Conservation (phyloP, 306 rosid genomes). For the Vigna mungo region DNA sequence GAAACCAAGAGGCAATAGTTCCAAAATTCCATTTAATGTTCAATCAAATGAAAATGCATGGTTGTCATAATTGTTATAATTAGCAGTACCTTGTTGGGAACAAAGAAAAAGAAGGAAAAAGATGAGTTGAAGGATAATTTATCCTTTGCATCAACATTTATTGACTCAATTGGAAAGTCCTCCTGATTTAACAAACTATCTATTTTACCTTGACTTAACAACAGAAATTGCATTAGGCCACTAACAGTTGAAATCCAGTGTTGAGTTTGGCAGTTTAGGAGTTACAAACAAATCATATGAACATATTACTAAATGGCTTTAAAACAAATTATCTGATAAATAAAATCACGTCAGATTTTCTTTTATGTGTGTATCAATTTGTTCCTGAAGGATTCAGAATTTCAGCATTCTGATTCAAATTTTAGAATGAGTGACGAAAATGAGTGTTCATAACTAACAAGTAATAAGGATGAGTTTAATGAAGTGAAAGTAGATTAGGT, state of each 20-base stretch:
- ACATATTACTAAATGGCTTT: not conserved
- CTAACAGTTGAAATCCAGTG: not conserved
- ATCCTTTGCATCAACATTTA: not conserved
- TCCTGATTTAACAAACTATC: not conserved
- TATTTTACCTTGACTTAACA: not conserved
- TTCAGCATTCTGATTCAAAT: constrained; percentile 4
- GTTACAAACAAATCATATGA: constrained; percentile 6
- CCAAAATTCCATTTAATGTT: constrained; percentile 21
- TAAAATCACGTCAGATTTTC: not conserved
- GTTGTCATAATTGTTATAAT: not conserved
- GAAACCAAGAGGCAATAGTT: constrained; percentile 33
- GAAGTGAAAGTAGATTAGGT: not conserved
- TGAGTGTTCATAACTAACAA: constrained; percentile 1
- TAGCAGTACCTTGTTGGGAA: constrained; percentile 1
- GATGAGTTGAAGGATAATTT: not conserved
- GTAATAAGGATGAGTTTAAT: not conserved
- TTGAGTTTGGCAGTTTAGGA: not conserved
- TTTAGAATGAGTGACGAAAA: not conserved
- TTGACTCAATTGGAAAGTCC: not conserved
- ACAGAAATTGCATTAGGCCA: constrained; percentile 1
- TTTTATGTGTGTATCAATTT: not conserved
- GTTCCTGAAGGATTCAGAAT: not conserved
- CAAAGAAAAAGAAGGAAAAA: not conserved
- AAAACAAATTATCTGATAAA: not conserved
- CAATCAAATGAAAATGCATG: constrained; percentile 1